Evolutionary conservation across 2,329 filamentous ascomycete species (phyloP).

Genomic region (Ophiostoma ips): DNA sequence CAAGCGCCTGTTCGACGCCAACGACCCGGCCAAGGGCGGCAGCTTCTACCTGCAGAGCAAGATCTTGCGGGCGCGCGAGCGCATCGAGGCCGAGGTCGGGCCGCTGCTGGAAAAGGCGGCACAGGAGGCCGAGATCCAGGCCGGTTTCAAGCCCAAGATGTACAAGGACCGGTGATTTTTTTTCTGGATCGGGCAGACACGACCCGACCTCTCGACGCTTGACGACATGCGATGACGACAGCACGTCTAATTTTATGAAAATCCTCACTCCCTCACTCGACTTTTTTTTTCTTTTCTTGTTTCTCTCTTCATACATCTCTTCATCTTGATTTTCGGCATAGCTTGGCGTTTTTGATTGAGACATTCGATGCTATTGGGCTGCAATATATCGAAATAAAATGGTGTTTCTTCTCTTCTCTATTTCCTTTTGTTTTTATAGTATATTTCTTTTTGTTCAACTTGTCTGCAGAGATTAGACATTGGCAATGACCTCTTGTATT

Average conservation of each 20-base stretch:
- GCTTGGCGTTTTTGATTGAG: conserved; percentile 28
- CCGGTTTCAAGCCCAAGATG: conserved; percentile 89
- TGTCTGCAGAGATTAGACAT: not conserved
- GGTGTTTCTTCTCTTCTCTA: not conserved
- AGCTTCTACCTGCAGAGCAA: conserved; percentile 99
- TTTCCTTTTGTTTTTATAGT: not conserved
- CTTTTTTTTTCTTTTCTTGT: conserved; percentile 37
- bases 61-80: conserved; percentile 76
- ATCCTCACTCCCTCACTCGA: not conserved
- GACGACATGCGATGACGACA: not conserved
- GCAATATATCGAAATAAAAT: not conserved
- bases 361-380: too few species aligned
- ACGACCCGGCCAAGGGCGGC: conserved; percentile 89
- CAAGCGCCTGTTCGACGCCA: conserved; percentile 87
- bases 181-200: too few species aligned
- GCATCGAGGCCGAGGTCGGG: conserved; percentile 76
- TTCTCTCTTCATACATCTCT: conserved; percentile 21
- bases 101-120: conserved; percentile 56
- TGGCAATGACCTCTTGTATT: not conserved
- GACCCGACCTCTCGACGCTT: too few species aligned
- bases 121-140: conserved; percentile 63
- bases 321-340: conserved; percentile 24
- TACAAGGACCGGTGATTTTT: conserved; percentile 57
- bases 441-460: not conserved
- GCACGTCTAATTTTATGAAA: too few species aligned